Base-by-base conservation (phyloP, 768 basidiomycete genomes). In the Lactarius deliciosus region DNA sequence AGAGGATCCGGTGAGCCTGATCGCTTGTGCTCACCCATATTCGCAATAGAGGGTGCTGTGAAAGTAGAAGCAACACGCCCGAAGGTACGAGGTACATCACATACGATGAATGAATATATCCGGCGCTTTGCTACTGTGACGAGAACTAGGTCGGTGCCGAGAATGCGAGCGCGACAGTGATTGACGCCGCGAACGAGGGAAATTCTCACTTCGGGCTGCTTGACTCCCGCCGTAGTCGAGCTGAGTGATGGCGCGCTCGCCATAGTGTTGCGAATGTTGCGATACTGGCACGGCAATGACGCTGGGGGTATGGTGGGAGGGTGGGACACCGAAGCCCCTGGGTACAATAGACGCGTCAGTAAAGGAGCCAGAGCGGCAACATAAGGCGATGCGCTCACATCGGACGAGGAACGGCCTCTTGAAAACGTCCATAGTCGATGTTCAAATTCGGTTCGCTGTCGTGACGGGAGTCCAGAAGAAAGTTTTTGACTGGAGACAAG, bases 341-440 rank as follows among this genome's bases (percentile, higher is more conserved):
- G 36, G 32, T 36, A 28, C 11, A 25, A 60, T 28, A 36, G 10
- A 60, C 41, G n/a, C 41, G 43, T 64, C 41, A 66, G 18, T 34
- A 6, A 18, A 13, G 16, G 20, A 28, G 54, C 16, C 11, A 8
- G 53, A 4, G 43, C 11, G 2, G 28, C 4, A 28, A 43, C 25
- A n/a, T 38, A 36, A 40, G 15, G 11, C 32, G 41, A 30, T 41
- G 30, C 22, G 22, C 58, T 68, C 58, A 68, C 66, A 32, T 22
- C 59, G 57, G 43, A 45, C 64, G 57, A 45, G 63, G 9, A 9
- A 68, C 62, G 15, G 53, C 66, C 20, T 68, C 66, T 56, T 68
- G 66, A 59, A 68, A 68, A 41, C 66, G 66, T 32, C 66, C 66
- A 56, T 68, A 68, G 66, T 68, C 66, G 28, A 64, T 68, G 53